Percentiles rank a stretch among this genome's conserved stretches.
Evolutionary conservation across 1,284 basidiomycete genomes (phyloP).

Genomic region (Psilocybe mexicana): DNA sequence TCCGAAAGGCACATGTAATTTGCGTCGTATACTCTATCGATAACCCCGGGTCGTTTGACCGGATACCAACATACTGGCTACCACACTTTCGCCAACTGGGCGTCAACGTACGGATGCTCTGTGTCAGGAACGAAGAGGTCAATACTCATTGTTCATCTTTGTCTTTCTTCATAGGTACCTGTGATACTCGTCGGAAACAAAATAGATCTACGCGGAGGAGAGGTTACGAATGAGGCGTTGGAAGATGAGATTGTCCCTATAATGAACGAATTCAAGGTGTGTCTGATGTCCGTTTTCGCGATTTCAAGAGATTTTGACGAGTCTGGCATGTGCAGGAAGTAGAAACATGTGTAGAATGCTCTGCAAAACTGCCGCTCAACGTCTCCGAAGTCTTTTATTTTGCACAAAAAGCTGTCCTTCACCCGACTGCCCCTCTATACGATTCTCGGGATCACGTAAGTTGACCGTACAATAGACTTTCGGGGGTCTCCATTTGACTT

Average conservation of each 20-base stretch:
- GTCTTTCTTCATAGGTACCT: slow-evolving; percentile 65
- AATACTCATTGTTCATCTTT: slow-evolving; percentile 7
- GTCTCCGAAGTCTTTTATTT: slow-evolving; percentile 99
- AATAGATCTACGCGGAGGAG: slow-evolving; percentile 91
- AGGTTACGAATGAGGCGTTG: slow-evolving; percentile 92
- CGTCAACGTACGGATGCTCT: slow-evolving; percentile 69
- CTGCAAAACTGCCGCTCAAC: slow-evolving; percentile 86
- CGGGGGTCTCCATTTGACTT: background rate
- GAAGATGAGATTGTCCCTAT: slow-evolving; percentile 94
- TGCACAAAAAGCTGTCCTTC: slow-evolving; percentile 96
- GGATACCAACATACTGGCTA: slow-evolving; percentile 98
- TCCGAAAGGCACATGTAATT: slow-evolving; percentile 96
- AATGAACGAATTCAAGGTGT: slow-evolving; percentile 96
- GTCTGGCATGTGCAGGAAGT: slow-evolving; percentile 68
- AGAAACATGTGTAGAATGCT: slow-evolving; percentile 97
- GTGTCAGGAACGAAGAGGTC: background rate
- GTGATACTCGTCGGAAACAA: slow-evolving; percentile 99
- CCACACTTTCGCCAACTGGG: slow-evolving; percentile 96
- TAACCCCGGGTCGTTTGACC: slow-evolving; percentile 93
- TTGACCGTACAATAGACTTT: slow-evolving; percentile 1
- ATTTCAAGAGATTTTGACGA: slow-evolving; percentile 2
- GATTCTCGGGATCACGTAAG: slow-evolving; percentile 92
- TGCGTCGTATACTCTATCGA: slow-evolving; percentile 97
- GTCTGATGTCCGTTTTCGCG: slow-evolving; percentile 15
- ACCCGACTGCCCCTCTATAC: slow-evolving; percentile 96